Evolutionary conservation across 2,329 filamentous ascomycete genomes (phyloP).

Genomic region (Xylariaceae sp.): DNA sequence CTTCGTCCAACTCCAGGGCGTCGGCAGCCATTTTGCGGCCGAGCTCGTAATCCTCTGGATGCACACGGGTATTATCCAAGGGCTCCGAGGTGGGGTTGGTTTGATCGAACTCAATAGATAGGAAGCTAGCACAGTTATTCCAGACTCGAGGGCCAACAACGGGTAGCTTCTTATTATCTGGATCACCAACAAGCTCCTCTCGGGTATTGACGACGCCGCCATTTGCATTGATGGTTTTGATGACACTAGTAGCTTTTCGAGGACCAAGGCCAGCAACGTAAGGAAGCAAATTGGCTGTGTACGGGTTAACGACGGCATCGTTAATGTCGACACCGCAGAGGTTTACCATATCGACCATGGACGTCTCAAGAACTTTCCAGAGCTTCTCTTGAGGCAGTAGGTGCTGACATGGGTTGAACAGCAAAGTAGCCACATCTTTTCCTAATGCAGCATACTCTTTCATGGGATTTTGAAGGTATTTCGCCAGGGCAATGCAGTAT

Average conservation of each 20-base stretch:
- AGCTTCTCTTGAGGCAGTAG: constrained; percentile 85
- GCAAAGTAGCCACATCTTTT: constrained; percentile 77
- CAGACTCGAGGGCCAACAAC: constrained; percentile 87
- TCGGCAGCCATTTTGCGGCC: constrained; percentile 98
- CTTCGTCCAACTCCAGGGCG: constrained; percentile 91
- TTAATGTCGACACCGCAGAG: constrained; percentile 94
- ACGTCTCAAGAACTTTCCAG: constrained; percentile 80
- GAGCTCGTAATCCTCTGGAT: constrained; percentile 97
- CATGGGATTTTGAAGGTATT: constrained; percentile 91
- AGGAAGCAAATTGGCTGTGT: constrained; percentile 80
- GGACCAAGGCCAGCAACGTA: constrained; percentile 89
- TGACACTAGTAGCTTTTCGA: constrained; percentile 76
- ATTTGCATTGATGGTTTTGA: constrained; percentile 89
- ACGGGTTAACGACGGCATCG: constrained; percentile 74
- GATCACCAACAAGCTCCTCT: constrained; percentile 82
- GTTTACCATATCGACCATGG: constrained; percentile 98
- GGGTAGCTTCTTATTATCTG: constrained; percentile 68
- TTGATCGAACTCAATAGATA: constrained; percentile 84
- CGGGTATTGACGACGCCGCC: constrained; percentile 79
- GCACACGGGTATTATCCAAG: constrained; percentile 92
- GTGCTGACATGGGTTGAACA: constrained; percentile 85
- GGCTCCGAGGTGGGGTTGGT: constrained; percentile 80
- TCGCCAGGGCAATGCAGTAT: constrained; percentile 84
- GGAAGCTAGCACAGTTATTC: constrained; percentile 94
- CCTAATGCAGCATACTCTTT: constrained; percentile 94